A percentile compares a stretch with the other conserved stretches of the same genome.
phyloP scores from a whole-genome alignment of 2,329 filamentous ascomycete genomes.

The Chrysoporthe puriensis region DNA sequence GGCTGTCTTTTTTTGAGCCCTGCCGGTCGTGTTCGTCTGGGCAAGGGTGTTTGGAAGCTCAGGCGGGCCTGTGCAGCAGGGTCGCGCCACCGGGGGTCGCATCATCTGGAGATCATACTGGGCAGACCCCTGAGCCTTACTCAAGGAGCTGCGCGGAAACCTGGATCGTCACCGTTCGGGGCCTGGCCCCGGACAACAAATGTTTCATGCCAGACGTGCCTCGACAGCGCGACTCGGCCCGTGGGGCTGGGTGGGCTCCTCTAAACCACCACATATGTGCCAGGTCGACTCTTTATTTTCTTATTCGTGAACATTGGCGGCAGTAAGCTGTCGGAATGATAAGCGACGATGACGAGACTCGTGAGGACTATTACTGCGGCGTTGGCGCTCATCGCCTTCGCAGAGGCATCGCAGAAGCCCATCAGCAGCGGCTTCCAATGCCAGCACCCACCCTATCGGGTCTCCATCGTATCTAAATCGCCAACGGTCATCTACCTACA shows the following conservation, averaged over 20 bases:
- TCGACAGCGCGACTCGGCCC: constrained; percentile 1
- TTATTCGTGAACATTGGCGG: not conserved
- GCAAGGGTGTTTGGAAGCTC: constrained; percentile 1
- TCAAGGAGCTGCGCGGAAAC: not conserved
- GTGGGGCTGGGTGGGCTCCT: not conserved
- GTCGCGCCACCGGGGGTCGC: constrained; percentile 18
- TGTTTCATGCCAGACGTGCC: not conserved
- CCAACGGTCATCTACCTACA: constrained; percentile 46
- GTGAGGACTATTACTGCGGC: not conserved
- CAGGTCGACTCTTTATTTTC: not conserved
- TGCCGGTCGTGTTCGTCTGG: not conserved
- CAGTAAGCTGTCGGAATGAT: not conserved
- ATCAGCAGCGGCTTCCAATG: constrained; percentile 33
- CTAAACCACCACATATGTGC: not conserved
- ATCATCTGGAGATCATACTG: constrained; percentile 24
- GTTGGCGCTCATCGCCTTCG: not conserved
- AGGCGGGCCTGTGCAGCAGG: not conserved
- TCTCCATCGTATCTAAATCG: constrained; percentile 41
- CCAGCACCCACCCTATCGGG: constrained; percentile 39
- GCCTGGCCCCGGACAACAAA: not conserved
- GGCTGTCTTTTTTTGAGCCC: not conserved
- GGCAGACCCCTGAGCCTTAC: constrained; percentile 16
- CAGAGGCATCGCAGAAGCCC: constrained; percentile 32
- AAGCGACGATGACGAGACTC: constrained; percentile 2
- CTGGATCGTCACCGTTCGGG: not conserved